Evolutionary conservation across 2,329 filamentous ascomycete genomes (phyloP), one percentile per base, ranked within the genome.

Genomic region (Neofusicoccum sp.): DNA sequence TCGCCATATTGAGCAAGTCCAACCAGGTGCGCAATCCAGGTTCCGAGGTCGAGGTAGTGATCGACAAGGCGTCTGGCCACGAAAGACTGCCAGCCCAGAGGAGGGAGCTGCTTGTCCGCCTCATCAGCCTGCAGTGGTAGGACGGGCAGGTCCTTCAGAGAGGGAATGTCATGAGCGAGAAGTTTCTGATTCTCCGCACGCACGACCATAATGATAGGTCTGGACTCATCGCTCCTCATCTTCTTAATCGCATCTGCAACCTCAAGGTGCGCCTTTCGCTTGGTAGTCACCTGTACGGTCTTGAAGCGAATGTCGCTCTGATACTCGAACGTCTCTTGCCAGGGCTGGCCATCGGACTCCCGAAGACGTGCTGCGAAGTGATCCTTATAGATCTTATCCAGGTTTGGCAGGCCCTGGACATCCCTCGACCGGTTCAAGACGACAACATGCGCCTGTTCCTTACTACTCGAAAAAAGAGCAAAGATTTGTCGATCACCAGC

Each of bases 401-500:
- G 84, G 64, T 98, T 99, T 0, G 95, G 95, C 66, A 99, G 82
- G 31, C 93, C 90, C 68, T 96, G 89, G 5, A 86, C 83, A 66
- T 97, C 93, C 66, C 88, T 88, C 47, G 84, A 87, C 69, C 88
- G 89, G 71, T 95, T 93, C 38, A 96, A 82, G n/a, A 97, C 89
- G 54, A 98, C 82, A 54, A 99, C 85, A 68, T 96, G 86, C 0
- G 93, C 95, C 68, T 95, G 87, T 11, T 87, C 83, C 64, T 84
- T 88, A 0, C 86, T 85, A 0, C 91, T 93, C 0, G 93, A 98
- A 75, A 99, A 96, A 4, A 99, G 74, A 0, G 91, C 93, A 73
- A 97, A 98, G 56, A 99, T 88, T 70, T 99, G 93, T 36, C 91
- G 85, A 61, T 99, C 93, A 3, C 93, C 92, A 11, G 92, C 88